Percentiles rank a stretch among this genome's conserved stretches.
phyloP scores from a whole-genome alignment of 176 grass and related monocot genomes.

The Ampelocalamus luodianensis region DNA sequence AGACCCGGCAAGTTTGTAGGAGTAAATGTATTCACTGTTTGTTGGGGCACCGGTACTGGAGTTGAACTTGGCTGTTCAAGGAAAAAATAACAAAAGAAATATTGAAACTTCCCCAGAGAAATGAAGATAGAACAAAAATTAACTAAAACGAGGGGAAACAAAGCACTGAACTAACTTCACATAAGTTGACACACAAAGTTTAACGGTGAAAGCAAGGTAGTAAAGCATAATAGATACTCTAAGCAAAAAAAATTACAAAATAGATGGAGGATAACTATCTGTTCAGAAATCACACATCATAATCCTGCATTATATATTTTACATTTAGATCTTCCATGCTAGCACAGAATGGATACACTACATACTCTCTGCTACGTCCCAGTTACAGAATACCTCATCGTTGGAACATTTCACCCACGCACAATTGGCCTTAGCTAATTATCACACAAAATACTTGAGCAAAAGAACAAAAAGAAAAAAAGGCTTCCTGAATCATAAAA shows the following conservation, averaged over 20 bases:
- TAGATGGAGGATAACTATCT: background rate
- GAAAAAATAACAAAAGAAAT: conserved; percentile 5
- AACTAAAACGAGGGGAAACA: background rate
- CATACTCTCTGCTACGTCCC: background rate
- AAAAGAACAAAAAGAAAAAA: background rate
- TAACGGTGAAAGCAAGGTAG: background rate
- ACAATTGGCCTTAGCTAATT: conserved; percentile 8
- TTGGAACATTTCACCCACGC: background rate
- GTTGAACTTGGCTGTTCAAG: conserved; percentile 56
- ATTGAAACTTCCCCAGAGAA: background rate
- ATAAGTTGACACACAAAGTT: background rate
- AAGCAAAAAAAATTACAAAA: background rate
- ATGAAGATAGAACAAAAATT: background rate
- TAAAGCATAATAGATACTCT: conserved; percentile 23
- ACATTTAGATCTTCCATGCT: conserved; percentile 19
- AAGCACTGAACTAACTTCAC: conserved; percentile 21
- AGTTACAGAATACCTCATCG: background rate
- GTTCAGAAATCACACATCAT: conserved; percentile 7
- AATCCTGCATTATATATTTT: conserved; percentile 15
- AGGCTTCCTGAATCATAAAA: conserved; percentile 18
- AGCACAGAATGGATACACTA: background rate
- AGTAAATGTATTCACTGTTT: conserved; percentile 69
- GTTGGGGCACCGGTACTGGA: conserved; percentile 47
- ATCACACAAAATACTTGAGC: conserved; percentile 4
- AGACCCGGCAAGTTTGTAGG: conserved; percentile 66